Evolutionary conservation across 495 filamentous ascomycete species (phyloP), one percentile per base, ranked within the genome.

Genomic region (Penicillium steckii): DNA sequence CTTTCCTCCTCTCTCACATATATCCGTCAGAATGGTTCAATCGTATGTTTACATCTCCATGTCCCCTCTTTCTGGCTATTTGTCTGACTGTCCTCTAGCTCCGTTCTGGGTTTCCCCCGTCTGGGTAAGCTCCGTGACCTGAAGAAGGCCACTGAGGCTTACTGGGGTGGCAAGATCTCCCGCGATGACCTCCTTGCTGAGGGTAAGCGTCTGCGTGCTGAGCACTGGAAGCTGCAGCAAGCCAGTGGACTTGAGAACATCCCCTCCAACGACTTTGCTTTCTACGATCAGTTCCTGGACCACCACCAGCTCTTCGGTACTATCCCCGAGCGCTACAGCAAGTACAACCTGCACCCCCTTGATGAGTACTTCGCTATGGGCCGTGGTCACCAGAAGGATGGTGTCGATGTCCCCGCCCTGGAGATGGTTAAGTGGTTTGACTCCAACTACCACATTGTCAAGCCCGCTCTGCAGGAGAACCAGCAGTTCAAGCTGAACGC

Each of bases 361-460:
- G 94, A 97, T 77, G 89, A 94, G 72, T 97, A 95, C 87, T 98
- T 97, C 71, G 95, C 94, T 70, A 95, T 97, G 94, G 94, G 95
- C 66, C 87, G 94, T 83, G 94, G 94, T 71, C 92, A 90, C 73
- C 94, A 98, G 76, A 91, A 89, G 81, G 75, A 77, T 50, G 76
- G 76, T 51, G 65, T 98, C 58, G 94, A 98, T 78, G 94, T 98
- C 62, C 92, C 93, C 43, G 80, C 78, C 65, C 80, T 97, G 80
- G 94, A 98, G 81, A 98, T 98, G 94, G 94, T 98, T 48, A 98
- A 98, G 80, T 98, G 95, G 94, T 98, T 98, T 72, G 94, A 98
- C 82, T 95, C 90, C 59, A 98, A 98, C 86, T 98, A 98, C 85
- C 94, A 98, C 83, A 97, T 97, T 79, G 94, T 97, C 75, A 97